Evolutionary conservation across 257 asterid genomes (phyloP).

Genomic region (Nicotiana tomentosiformis): DNA sequence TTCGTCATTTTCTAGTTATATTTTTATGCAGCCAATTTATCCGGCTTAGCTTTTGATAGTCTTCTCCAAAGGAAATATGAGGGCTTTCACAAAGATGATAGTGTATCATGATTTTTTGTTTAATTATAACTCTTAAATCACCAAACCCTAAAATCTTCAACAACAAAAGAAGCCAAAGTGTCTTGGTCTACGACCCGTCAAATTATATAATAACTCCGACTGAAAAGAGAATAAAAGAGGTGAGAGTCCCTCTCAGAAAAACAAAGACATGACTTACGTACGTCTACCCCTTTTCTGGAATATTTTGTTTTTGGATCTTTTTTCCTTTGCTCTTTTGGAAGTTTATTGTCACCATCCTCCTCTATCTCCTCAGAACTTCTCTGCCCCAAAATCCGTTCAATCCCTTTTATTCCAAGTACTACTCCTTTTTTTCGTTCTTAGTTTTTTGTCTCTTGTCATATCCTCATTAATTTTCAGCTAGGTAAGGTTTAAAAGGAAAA

Average conservation of each 20-base stretch:
- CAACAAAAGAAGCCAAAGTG: not conserved
- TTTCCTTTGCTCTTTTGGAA: not conserved
- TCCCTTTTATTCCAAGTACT: not conserved
- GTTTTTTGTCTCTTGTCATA: too few relatives aligned
- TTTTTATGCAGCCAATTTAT: not conserved
- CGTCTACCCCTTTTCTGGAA: not conserved
- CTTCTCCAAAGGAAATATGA: not conserved
- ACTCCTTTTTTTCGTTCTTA: too few relatives aligned
- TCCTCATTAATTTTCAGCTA: too few relatives aligned
- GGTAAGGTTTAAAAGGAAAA: too few relatives aligned
- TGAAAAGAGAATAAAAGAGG: conserved; percentile 2
- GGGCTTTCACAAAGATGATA: not conserved
- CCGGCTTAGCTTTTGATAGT: not conserved
- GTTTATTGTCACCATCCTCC: not conserved
- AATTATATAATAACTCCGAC: not conserved
- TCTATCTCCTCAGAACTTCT: not conserved
- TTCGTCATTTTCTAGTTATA: not conserved
- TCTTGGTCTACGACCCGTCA: not conserved
- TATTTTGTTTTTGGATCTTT: not conserved
- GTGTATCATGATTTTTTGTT: too few relatives aligned
- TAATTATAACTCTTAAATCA: too few relatives aligned
- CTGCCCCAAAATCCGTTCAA: not conserved
- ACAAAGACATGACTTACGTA: not conserved
- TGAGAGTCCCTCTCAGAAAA: not conserved
- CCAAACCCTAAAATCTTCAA: not conserved